Evolutionary conservation across 768 basidiomycete genomes (phyloP).

Genomic region (Scleroderma bovista): DNA sequence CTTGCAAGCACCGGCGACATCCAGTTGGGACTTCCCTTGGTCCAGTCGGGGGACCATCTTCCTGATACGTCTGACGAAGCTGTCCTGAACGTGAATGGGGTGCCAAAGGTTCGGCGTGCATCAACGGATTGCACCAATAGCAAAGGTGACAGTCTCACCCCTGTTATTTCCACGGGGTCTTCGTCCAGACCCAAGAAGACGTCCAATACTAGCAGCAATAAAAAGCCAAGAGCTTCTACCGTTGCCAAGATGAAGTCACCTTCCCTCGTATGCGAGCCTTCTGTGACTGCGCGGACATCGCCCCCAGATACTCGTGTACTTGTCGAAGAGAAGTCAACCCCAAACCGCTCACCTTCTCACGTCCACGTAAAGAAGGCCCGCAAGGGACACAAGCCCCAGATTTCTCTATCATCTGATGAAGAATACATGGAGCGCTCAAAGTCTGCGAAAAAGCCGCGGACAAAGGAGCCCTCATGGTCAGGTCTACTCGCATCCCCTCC

Average conservation of each 20-base stretch:
- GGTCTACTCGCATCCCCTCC: conserved; percentile 18
- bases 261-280: conserved; percentile 4
- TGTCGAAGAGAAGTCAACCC: conserved; percentile 14
- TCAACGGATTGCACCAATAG: neutral
- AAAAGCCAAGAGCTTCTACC: neutral
- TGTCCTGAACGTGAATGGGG: too few relatives aligned
- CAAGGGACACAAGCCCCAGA: conserved; percentile 35
- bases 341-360: conserved; percentile 5
- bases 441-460: conserved; percentile 58
- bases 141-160: neutral
- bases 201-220: neutral
- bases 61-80: neutral
- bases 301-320: conserved; percentile 11
- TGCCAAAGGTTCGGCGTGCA: neutral
- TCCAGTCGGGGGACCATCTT: neutral
- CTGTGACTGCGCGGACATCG: conserved; percentile 18
- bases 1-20: conserved; percentile 8
- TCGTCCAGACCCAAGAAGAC: neutral
- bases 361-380: conserved; percentile 17
- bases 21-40: neutral
- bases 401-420: conserved; percentile 65
- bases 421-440: conserved; percentile 62
- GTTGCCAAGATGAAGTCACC: neutral
- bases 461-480: conserved; percentile 29
- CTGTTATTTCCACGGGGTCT: neutral